phyloP scores from a whole-genome alignment of 495 filamentous ascomycete genomes.

The Aspergillus carlsbadensis region DNA sequence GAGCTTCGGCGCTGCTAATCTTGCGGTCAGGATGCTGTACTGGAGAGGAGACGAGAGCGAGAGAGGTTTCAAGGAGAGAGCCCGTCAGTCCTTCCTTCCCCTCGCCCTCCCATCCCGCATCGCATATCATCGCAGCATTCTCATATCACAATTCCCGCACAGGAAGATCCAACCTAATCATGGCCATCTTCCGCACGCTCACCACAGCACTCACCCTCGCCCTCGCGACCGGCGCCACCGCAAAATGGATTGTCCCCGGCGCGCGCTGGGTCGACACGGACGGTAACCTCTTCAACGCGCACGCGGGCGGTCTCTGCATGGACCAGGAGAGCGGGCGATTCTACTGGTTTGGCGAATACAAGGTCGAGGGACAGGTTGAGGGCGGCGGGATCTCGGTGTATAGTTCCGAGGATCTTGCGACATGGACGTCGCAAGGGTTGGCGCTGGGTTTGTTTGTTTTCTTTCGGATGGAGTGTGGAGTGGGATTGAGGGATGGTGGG shows the following conservation, averaged over 20 bases:
- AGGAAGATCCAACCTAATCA: too few species aligned
- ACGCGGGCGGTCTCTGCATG: conserved; percentile 22
- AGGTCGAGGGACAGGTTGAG: conserved; percentile 24
- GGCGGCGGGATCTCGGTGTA: conserved; percentile 27
- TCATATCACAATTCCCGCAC: too few species aligned
- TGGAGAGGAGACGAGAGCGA: too few species aligned
- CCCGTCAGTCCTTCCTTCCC: too few species aligned
- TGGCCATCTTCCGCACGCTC: too few species aligned
- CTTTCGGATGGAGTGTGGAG: too few species aligned
- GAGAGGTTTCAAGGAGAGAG: too few species aligned
- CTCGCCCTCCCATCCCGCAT: too few species aligned
- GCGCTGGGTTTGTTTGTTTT: conserved; percentile 20
- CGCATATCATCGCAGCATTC: too few species aligned
- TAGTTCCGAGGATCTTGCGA: conserved; percentile 25
- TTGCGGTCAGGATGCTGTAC: too few species aligned
- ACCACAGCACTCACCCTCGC: too few species aligned
- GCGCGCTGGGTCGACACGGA: conserved; percentile 27
- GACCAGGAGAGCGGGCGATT: conserved; percentile 21
- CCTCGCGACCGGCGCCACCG: background rate
- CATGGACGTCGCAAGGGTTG: conserved; percentile 22
- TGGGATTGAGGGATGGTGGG: background rate
- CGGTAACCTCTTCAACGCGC: conserved; percentile 24
- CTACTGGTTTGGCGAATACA: conserved; percentile 30
- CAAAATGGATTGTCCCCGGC: conserved; percentile 29
- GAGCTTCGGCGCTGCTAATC: too few species aligned